These are phyloP conservation scores for Citrus mangshanensis DNA, from an alignment of 345 rosid species.

Conservation along the genomic window DNA sequence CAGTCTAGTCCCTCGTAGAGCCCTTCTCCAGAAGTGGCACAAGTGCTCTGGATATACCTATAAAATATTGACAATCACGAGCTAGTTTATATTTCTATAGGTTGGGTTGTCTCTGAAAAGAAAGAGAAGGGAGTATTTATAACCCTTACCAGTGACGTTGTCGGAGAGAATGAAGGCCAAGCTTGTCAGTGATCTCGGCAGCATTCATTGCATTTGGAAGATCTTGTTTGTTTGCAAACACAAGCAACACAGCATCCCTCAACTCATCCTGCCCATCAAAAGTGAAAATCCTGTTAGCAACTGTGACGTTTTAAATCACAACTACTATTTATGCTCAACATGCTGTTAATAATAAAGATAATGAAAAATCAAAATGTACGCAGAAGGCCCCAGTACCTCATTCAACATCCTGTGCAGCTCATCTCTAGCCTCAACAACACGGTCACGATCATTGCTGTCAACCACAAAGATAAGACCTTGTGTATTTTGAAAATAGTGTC, in stretches of 20 bases:
- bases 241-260: conserved; percentile 45
- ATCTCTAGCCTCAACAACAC: conserved; percentile 33
- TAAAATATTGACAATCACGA: neutral
- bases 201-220: conserved; percentile 50
- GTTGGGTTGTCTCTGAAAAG: neutral
- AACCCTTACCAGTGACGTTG: conserved; percentile 38
- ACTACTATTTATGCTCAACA: neutral
- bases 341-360: neutral
- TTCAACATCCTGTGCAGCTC: conserved; percentile 48
- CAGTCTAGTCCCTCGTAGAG: conserved; percentile 19
- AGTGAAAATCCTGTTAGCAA: neutral
- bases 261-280: conserved; percentile 33
- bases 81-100: neutral
- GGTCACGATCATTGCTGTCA: conserved; percentile 43
- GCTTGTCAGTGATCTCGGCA: conserved; percentile 23
- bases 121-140: neutral
- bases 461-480: conserved; percentile 48
- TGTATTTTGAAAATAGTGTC: conserved; percentile 47
- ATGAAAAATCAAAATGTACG: neutral
- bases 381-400: conserved; percentile 21
- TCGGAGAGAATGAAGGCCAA: conserved; percentile 20
- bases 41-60: conserved; percentile 51
- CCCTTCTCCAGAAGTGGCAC: conserved; percentile 25
- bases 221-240: conserved; percentile 46
- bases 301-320: neutral